Conservation (phyloP, 345 rosid species). For the Combretum micranthum region DNA sequence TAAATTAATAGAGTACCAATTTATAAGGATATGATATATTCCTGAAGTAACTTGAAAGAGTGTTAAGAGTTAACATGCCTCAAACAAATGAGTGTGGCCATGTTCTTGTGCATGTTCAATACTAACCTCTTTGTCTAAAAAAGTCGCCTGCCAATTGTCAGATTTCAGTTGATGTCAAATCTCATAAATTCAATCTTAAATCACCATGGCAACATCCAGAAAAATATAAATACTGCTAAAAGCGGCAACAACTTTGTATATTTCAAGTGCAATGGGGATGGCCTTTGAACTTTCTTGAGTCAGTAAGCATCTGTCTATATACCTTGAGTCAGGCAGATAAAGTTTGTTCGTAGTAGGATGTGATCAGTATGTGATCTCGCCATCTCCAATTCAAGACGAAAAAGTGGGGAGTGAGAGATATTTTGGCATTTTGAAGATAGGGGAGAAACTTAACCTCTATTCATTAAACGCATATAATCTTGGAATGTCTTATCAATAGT, state of each 20-base stretch:
- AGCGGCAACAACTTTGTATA: too few species aligned
- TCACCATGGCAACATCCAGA: too few species aligned
- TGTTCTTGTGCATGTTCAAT: constrained; percentile 68
- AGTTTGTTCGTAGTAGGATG: too few species aligned
- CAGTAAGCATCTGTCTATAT: too few species aligned
- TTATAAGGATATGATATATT: background rate
- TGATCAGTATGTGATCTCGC: too few species aligned
- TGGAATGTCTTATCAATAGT: too few species aligned
- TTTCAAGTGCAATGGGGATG: too few species aligned
- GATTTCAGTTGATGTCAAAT: background rate
- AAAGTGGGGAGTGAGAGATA: background rate
- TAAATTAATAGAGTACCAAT: background rate
- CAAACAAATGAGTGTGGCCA: constrained; percentile 79
- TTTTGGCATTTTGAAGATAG: background rate
- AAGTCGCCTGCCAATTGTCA: constrained; percentile 65
- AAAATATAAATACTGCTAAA: too few species aligned
- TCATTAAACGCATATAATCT: too few species aligned
- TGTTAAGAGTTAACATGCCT: constrained; percentile 37
- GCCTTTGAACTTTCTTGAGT: too few species aligned
- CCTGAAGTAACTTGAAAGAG: background rate
- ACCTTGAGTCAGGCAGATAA: too few species aligned
- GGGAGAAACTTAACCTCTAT: background rate
- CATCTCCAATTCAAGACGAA: too few species aligned
- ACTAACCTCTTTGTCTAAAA: constrained; percentile 66
- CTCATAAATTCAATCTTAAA: background rate